A percentile compares a stretch with the other conserved stretches of the same genome.
Conservation (phyloP, 495 filamentous ascomycete genomes). For the Entonaema liquescens region DNA sequence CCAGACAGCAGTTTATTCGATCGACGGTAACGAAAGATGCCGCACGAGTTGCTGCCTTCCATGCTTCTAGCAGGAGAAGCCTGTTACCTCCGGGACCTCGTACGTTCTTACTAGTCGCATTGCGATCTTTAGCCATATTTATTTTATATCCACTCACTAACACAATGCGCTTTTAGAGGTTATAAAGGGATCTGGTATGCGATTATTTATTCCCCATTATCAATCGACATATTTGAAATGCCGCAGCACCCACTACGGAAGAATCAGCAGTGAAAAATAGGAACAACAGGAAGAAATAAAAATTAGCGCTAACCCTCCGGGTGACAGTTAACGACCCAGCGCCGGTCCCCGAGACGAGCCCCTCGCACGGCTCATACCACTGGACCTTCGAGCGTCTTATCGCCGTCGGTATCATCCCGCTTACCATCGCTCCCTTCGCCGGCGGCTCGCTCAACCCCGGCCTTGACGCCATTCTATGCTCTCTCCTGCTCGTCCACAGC, state of each 20-base stretch:
- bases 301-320: conserved; percentile 35
- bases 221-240: conserved; percentile 11
- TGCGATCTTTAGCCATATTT: conserved; percentile 32
- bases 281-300: background rate
- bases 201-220: conserved; percentile 3
- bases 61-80: conserved; percentile 70
- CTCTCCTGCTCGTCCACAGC: conserved; percentile 85
- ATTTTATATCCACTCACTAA: conserved; percentile 43
- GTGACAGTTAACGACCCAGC: conserved; percentile 84
- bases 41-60: conserved; percentile 70
- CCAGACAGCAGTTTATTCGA: conserved; percentile 44
- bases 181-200: conserved; percentile 81
- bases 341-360: conserved; percentile 72
- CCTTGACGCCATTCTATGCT: conserved; percentile 85
- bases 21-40: conserved; percentile 47
- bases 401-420: conserved; percentile 78
- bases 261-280: background rate
- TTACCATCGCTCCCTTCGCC: conserved; percentile 91
- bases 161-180: conserved; percentile 62
- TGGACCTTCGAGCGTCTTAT: conserved; percentile 94
- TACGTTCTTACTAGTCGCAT: conserved; percentile 52
- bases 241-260: background rate
- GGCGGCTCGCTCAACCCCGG: conserved; percentile 88
- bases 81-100: conserved; percentile 76
- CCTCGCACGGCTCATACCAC: conserved; percentile 93